Base-by-base conservation (phyloP, 169 alveolate species). In the Toxoplasma gondii region DNA sequence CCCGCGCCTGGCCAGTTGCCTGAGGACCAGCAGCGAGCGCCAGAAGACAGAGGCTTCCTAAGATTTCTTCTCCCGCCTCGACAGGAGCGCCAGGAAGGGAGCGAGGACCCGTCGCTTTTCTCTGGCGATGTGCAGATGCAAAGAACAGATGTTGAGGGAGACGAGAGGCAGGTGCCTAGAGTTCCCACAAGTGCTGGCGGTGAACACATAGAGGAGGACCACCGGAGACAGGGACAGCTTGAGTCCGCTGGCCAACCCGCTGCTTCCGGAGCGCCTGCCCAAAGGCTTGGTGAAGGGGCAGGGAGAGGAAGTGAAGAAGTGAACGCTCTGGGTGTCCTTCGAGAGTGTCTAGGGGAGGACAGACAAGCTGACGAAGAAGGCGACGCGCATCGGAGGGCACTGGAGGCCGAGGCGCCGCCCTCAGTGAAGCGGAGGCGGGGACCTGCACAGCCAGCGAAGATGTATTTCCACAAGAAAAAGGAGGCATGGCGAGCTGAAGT, bases 401-500 rank as follows among this genome's bases (percentile, higher is more conserved):
- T 64, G 34, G n/a, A 64, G 34, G 74, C 7, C 7, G 74, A 64
- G 31, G 34, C 74, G 4, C n/a, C 29, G 74, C 7, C 74, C 7
- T 27, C 74, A 7, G 29, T 19, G 31, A 64, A 64, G 74, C 74
- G 74, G 5, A 64, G 22, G n/a, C 74, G 74, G 7, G 74, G 74
- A 7, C 29, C 74, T 16, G n/a, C 74, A 27, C 74, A 64, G n/a
- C 74, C 74, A 27, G 86, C 86, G 45, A 78, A 78, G 43, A 38
- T 78, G 49, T 78, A 78, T 67, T 92, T 92, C 49, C 95, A 92
- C 81, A 87, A 91, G 81, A 83, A 92, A 27, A 83, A 84, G 88
- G 95, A 83, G 64, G 95, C 95, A 12, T 92, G 95, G 95, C 82
- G 95, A 44, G 88, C 92, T 5, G 95, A 92, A 43, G 88, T 70